Conservation (phyloP, 495 filamentous ascomycete genomes). For the Talaromyces liani region DNA sequence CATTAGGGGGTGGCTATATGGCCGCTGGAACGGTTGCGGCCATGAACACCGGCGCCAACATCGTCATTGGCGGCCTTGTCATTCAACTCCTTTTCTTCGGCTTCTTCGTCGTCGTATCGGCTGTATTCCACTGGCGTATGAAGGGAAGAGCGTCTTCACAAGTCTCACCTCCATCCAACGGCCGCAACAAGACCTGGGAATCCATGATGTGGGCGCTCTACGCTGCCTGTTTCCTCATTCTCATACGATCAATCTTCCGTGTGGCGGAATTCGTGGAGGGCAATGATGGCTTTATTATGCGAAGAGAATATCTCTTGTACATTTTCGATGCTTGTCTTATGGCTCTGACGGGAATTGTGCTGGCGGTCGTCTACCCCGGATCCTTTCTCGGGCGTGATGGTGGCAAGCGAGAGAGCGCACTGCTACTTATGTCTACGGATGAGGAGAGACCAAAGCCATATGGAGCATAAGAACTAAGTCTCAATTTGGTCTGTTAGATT, state of each 20-base stretch:
- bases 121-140: slow-evolving; percentile 31
- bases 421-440: background rate
- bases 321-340: slow-evolving; percentile 55
- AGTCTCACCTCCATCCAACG: slow-evolving; percentile 8
- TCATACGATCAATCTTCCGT: slow-evolving; percentile 54
- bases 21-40: slow-evolving; percentile 14
- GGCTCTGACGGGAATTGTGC: slow-evolving; percentile 23
- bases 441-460: background rate
- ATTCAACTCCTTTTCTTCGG: slow-evolving; percentile 37
- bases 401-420: background rate
- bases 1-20: slow-evolving; percentile 21
- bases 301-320: slow-evolving; percentile 52
- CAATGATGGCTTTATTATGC: slow-evolving; percentile 40
- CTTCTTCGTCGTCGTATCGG: slow-evolving; percentile 29
- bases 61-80: slow-evolving; percentile 38
- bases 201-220: slow-evolving; percentile 47
- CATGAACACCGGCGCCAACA: slow-evolving; percentile 28
- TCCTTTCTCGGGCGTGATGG: background rate
- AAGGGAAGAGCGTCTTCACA: slow-evolving; percentile 10
- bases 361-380: background rate
- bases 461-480: background rate
- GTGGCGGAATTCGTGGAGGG: slow-evolving; percentile 55
- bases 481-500: background rate
- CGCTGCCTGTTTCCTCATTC: slow-evolving; percentile 41
- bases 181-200: slow-evolving; percentile 37